Percentiles rank a stretch among this genome's conserved stretches.
Evolutionary conservation across 2,329 filamentous ascomycete species (phyloP).

Genomic region (Fusarium sp.): DNA sequence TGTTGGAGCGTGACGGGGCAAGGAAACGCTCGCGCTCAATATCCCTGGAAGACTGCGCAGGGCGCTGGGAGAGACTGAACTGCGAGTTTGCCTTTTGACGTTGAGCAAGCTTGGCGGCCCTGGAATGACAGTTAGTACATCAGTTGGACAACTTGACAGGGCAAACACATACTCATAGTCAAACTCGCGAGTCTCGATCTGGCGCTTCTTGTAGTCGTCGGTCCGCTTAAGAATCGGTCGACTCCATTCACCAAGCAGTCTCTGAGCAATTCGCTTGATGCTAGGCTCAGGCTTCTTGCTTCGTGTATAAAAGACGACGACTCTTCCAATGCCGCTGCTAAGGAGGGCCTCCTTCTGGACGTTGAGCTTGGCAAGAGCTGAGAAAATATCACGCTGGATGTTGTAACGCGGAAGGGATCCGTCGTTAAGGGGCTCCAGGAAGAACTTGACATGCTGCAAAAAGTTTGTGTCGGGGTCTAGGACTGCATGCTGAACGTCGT

Average conservation of each 20-base stretch:
- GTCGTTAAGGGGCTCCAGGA: conserved; percentile 94
- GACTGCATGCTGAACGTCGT: conserved; percentile 84
- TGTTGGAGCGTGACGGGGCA: conserved; percentile 65
- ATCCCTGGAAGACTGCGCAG: conserved; percentile 58
- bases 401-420: conserved; percentile 96
- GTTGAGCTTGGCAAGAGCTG: conserved; percentile 81
- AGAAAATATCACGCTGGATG: conserved; percentile 95
- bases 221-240: conserved; percentile 92
- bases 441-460: conserved; percentile 94
- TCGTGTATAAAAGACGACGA: conserved; percentile 96
- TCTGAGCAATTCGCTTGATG: conserved; percentile 95
- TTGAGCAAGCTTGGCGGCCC: conserved; percentile 66
- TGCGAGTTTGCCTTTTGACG: conserved; percentile 61
- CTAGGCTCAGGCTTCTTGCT: conserved; percentile 88
- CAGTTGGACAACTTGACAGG: not conserved
- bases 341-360: conserved; percentile 92
- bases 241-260: conserved; percentile 95
- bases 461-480: conserved; percentile 97
- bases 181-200: conserved; percentile 72
- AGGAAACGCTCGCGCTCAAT: conserved; percentile 70
- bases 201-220: conserved; percentile 92
- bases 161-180: conserved; percentile 68
- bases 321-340: conserved; percentile 94
- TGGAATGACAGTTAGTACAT: conserved; percentile 46
- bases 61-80: conserved; percentile 64